These are phyloP conservation scores for Sclerotinia glacialis DNA, from an alignment of 2,329 filamentous ascomycete species.

Conservation along the genomic window DNA sequence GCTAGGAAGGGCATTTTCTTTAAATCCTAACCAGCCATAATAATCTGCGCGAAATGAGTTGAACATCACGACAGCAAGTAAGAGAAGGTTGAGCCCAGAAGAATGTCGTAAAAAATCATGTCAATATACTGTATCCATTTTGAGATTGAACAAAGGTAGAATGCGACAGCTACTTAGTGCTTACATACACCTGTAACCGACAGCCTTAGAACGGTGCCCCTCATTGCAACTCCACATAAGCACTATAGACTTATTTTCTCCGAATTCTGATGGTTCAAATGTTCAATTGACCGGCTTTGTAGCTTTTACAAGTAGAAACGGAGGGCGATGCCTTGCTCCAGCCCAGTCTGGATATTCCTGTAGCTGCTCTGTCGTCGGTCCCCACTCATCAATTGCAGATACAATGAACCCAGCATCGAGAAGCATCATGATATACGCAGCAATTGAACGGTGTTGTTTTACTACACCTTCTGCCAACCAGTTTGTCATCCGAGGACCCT, in stretches of 20 bases:
- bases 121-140: background rate
- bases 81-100: background rate
- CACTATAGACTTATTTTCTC: background rate
- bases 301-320: background rate
- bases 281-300: background rate
- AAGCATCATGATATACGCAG: constrained; percentile 27
- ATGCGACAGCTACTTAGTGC: constrained; percentile 6
- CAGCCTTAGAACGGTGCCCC: background rate
- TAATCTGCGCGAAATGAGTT: constrained; percentile 27
- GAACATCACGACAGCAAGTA: background rate
- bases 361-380: constrained; percentile 29
- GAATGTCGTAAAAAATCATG: background rate
- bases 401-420: constrained; percentile 27
- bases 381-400: constrained; percentile 29
- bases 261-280: no score
- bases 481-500: constrained; percentile 44
- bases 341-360: constrained; percentile 38
- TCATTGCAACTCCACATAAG: background rate
- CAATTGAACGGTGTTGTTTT: constrained; percentile 49
- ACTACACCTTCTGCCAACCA: constrained; percentile 46
- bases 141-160: constrained; percentile 29
- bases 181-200: constrained; percentile 2
- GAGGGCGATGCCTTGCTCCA: background rate
- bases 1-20: constrained; percentile 30
- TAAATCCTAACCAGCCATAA: constrained; percentile 31